phyloP scores from a whole-genome alignment of 2,329 filamentous ascomycete genomes.

The Claviceps quebecensis region DNA sequence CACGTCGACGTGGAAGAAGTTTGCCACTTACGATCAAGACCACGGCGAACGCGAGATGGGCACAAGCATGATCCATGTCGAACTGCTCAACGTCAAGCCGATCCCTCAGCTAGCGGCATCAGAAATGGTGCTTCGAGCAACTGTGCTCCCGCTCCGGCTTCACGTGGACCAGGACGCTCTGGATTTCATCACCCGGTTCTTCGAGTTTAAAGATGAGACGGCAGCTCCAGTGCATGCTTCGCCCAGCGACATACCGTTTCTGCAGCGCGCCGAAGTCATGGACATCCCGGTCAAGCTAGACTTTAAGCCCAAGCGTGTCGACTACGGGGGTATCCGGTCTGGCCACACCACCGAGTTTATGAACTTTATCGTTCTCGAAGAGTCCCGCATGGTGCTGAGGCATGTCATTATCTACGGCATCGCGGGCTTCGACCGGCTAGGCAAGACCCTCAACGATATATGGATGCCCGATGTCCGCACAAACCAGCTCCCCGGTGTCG shows the following conservation, averaged over 20 bases:
- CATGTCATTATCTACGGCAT: conserved; percentile 90
- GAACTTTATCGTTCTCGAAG: conserved; percentile 92
- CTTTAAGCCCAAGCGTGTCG: conserved; percentile 96
- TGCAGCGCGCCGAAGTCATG: conserved; percentile 80
- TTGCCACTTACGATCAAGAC: conserved; percentile 84
- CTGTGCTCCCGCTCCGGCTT: conserved; percentile 69
- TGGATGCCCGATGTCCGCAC: conserved; percentile 90
- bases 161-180: conserved; percentile 96
- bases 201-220: conserved; percentile 84
- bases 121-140: conserved; percentile 72
- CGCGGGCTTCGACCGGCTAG: conserved; percentile 77
- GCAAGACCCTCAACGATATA: conserved; percentile 82
- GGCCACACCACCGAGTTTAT: conserved; percentile 95
- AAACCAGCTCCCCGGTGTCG: conserved; percentile 77
- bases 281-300: conserved; percentile 72
- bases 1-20: conserved; percentile 96
- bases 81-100: conserved; percentile 78
- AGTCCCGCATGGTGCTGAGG: conserved; percentile 70
- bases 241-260: conserved; percentile 64
- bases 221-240: conserved; percentile 35
- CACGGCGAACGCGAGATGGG: conserved; percentile 75
- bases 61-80: conserved; percentile 79
- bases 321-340: conserved; percentile 83
- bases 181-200: conserved; percentile 94
- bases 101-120: conserved; percentile 72